A percentile compares a stretch with the other conserved stretches of the same genome.
Evolutionary conservation across 129 eudicot species (phyloP).

Genomic region (Escallonia herrerae): DNA sequence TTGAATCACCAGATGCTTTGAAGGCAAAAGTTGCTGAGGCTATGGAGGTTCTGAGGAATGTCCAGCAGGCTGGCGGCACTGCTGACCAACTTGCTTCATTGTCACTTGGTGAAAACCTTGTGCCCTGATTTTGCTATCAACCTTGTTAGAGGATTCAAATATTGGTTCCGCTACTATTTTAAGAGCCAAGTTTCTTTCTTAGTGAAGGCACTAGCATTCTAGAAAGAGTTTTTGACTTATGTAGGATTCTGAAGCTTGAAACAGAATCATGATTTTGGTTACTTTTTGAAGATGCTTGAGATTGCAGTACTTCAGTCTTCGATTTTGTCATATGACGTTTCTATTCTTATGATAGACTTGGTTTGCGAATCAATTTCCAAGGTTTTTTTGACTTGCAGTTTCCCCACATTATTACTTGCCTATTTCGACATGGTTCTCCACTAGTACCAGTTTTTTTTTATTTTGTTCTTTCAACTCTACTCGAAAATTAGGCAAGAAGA

Average conservation of each 20-base stretch:
- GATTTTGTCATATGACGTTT: constrained; percentile 8
- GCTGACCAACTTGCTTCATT: constrained; percentile 59
- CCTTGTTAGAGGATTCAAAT: too few species aligned
- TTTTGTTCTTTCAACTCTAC: too few species aligned
- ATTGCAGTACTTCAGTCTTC: constrained; percentile 16
- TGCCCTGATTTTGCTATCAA: constrained; percentile 26
- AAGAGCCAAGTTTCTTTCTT: neutral
- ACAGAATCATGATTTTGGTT: constrained; percentile 21
- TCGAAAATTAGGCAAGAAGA: too few species aligned
- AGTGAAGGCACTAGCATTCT: constrained; percentile 22
- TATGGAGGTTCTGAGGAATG: constrained; percentile 48
- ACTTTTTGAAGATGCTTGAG: constrained; percentile 10
- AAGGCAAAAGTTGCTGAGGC: constrained; percentile 76
- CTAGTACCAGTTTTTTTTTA: too few species aligned
- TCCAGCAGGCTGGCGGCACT: constrained; percentile 30
- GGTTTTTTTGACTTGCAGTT: neutral
- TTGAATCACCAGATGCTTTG: constrained; percentile 79
- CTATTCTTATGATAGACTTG: constrained; percentile 11
- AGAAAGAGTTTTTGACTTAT: constrained; percentile 12
- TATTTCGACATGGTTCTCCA: too few species aligned
- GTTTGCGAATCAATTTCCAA: neutral
- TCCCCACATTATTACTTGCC: neutral
- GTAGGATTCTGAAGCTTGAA: constrained; percentile 17
- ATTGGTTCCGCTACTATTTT: neutral
- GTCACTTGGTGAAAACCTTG: constrained; percentile 61